phyloP scores from a whole-genome alignment of 345 rosid species.

The Moricandia arvensis region DNA sequence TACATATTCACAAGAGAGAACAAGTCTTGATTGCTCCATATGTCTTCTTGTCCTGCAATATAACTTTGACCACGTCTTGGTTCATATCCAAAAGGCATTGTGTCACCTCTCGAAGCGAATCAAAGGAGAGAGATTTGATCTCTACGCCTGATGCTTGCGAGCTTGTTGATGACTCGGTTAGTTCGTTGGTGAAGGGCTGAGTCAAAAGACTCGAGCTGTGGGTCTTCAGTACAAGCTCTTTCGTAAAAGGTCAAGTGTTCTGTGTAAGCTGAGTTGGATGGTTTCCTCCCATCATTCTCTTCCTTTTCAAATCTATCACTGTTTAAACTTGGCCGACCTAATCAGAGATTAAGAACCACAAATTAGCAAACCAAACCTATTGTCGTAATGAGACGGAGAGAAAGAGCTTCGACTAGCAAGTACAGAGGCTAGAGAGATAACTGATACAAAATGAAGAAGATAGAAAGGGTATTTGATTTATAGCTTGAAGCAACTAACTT shows the following conservation, averaged over 20 bases:
- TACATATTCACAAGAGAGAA: conserved; percentile 64
- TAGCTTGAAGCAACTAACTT: not conserved
- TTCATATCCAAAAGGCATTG: conserved; percentile 76
- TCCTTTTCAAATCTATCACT: not conserved
- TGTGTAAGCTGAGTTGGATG: conserved; percentile 13
- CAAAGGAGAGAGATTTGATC: conserved; percentile 59
- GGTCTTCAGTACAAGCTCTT: conserved; percentile 67
- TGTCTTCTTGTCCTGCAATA: conserved; percentile 63
- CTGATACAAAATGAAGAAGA: not conserved
- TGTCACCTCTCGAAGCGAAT: conserved; percentile 71
- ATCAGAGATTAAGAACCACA: not conserved
- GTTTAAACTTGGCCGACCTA: not conserved
- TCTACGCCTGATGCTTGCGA: conserved; percentile 50
- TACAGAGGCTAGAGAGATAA: not conserved
- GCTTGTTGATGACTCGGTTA: conserved; percentile 50
- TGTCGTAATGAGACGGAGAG: not conserved
- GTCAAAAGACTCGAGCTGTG: conserved; percentile 68
- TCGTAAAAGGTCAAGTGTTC: conserved; percentile 55
- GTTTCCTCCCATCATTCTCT: conserved; percentile 47
- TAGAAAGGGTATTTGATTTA: not conserved
- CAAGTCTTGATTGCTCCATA: conserved; percentile 67
- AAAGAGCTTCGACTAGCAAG: not conserved
- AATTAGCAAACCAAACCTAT: not conserved
- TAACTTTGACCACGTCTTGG: conserved; percentile 73
- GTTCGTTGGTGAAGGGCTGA: conserved; percentile 58